Conservation (phyloP, 108 stramenopile genomes). For the Thalassiosira profunda region DNA sequence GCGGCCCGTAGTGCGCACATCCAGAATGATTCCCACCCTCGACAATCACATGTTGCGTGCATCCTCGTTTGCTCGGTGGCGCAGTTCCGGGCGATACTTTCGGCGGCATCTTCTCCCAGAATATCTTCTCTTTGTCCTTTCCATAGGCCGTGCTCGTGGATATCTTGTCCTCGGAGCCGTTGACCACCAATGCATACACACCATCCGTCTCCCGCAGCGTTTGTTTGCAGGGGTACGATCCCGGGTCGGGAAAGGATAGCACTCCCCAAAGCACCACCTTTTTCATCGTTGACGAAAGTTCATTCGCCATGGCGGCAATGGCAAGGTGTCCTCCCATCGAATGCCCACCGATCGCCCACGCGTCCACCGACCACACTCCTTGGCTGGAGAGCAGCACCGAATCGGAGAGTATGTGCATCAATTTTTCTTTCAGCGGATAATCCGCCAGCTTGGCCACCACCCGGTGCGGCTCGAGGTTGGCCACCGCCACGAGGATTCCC, state of each 20-base stretch:
- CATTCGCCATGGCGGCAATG: conserved; percentile 32
- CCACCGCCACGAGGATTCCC: conserved; percentile 61
- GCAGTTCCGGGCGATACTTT: neutral
- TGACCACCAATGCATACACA: conserved; percentile 34
- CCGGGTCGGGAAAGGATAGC: conserved; percentile 17
- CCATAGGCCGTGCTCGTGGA: conserved; percentile 11
- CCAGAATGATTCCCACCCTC: conserved; percentile 55
- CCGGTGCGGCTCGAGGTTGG: conserved; percentile 49
- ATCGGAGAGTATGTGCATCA: conserved; percentile 43
- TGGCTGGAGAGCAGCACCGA: conserved; percentile 13
- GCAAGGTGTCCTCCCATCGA: conserved; percentile 48
- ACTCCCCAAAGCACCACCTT: conserved; percentile 46
- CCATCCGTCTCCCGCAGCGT: conserved; percentile 15
- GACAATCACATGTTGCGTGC: conserved; percentile 21
- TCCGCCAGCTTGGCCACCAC: conserved; percentile 6
- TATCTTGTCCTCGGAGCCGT: conserved; percentile 36
- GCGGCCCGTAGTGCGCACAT: conserved; percentile 50
- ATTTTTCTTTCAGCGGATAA: conserved; percentile 25
- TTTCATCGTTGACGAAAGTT: conserved; percentile 39
- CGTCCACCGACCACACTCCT: conserved; percentile 31
- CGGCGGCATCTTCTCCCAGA: conserved; percentile 36
- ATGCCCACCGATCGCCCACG: conserved; percentile 71
- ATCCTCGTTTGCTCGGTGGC: neutral
- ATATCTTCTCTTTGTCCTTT: conserved; percentile 1
- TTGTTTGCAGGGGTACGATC: conserved; percentile 13